phyloP scores from a whole-genome alignment of 164 flowering plant species.

The Stephania japonica region DNA sequence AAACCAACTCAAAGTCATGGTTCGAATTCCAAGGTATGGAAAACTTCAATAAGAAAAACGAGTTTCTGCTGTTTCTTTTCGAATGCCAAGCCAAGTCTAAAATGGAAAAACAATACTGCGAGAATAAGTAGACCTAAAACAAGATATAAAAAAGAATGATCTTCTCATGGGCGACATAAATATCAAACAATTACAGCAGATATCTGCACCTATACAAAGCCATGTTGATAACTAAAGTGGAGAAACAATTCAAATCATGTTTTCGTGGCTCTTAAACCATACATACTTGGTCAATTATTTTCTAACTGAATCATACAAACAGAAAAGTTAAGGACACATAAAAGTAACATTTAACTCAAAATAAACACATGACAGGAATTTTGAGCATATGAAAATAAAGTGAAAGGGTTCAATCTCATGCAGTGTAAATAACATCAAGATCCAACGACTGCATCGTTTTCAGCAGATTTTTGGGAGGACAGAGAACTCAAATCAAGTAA shows the following conservation, averaged over 20 bases:
- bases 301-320: neutral
- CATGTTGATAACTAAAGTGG: neutral
- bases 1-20: neutral
- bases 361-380: neutral
- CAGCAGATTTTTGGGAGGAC: too few species aligned
- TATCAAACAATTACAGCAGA: neutral
- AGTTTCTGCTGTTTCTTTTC: neutral
- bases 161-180: neutral
- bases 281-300: neutral
- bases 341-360: neutral
- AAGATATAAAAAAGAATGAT: neutral
- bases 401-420: neutral
- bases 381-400: neutral
- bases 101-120: neutral
- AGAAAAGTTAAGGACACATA: neutral
- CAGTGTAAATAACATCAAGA: too few species aligned
- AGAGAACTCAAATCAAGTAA: too few species aligned
- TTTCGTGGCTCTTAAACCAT: neutral
- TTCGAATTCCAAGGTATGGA: neutral
- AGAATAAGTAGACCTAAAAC: neutral
- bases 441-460: too few species aligned
- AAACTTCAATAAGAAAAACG: neutral
- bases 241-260: neutral
- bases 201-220: neutral
- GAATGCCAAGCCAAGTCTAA: neutral